Conservation (phyloP, 352 stramenopile species). For the Pythium dissimile region DNA sequence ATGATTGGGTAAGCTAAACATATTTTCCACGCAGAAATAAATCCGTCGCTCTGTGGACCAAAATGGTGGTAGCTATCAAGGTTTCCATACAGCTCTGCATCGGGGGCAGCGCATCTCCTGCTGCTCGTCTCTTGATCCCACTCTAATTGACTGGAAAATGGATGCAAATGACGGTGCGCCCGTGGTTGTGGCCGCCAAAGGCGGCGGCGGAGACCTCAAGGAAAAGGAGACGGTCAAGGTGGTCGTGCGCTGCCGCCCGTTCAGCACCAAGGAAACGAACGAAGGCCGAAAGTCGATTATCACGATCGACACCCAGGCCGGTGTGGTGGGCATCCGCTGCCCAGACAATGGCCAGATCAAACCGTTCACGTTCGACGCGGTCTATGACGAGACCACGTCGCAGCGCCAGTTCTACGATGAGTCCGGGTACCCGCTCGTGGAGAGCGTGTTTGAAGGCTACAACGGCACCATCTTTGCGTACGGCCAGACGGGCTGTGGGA, state of each 20-base stretch:
- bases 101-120: background rate
- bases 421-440: slow-evolving; percentile 80
- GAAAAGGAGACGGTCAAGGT: slow-evolving; percentile 88
- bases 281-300: slow-evolving; percentile 85
- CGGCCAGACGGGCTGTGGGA: slow-evolving; percentile 81
- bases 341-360: slow-evolving; percentile 76
- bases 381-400: slow-evolving; percentile 86
- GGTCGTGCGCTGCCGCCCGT: slow-evolving; percentile 82
- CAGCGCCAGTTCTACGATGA: slow-evolving; percentile 87
- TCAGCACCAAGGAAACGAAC: slow-evolving; percentile 82
- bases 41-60: too few species aligned
- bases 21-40: too few species aligned
- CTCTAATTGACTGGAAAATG: too few species aligned
- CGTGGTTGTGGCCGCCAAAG: background rate
- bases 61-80: too few species aligned
- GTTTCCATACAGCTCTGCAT: too few species aligned
- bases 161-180: background rate
- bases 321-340: slow-evolving; percentile 72
- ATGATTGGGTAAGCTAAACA: too few species aligned
- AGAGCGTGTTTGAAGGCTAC: slow-evolving; percentile 90
- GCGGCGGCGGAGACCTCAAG: slow-evolving; percentile 19
- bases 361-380: slow-evolving; percentile 89
- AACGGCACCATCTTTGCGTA: slow-evolving; percentile 93
- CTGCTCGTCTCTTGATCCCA: too few species aligned
- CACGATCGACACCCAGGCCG: slow-evolving; percentile 58